Evolutionary conservation across 805 yeast genomes (phyloP).

Genomic region (Candida oleophila): DNA sequence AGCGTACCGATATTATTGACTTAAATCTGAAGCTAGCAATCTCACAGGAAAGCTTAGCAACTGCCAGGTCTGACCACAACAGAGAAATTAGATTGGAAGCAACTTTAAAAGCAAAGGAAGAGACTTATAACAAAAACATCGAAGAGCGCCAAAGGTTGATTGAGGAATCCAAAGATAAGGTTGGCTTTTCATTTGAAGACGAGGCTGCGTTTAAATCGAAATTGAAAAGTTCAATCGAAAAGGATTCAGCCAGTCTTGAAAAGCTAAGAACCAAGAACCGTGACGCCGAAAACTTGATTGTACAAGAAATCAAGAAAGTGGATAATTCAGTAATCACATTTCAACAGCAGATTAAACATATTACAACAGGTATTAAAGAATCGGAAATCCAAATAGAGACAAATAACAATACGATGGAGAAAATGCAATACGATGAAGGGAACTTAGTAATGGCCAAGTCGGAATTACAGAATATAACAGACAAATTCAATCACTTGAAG

Average conservation of each 20-base stretch:
- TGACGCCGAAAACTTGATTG: background rate
- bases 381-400: constrained; percentile 33
- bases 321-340: constrained; percentile 34
- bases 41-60: constrained; percentile 19
- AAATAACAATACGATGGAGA: constrained; percentile 37
- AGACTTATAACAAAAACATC: constrained; percentile 24
- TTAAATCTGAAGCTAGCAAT: constrained; percentile 20
- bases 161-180: background rate
- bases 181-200: background rate
- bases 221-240: constrained; percentile 3
- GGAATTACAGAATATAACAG: constrained; percentile 37
- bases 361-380: constrained; percentile 37
- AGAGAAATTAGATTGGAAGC: constrained; percentile 52
- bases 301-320: constrained; percentile 15
- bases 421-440: constrained; percentile 42
- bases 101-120: constrained; percentile 46
- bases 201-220: background rate
- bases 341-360: constrained; percentile 42
- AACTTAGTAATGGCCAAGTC: constrained; percentile 46
- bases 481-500: constrained; percentile 26
- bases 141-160: background rate
- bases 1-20: constrained; percentile 19
- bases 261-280: constrained; percentile 10
- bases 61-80: constrained; percentile 31
- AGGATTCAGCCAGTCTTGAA: constrained; percentile 8